phyloP scores from a whole-genome alignment of 1,139 yeast species.

The Tardiomyces blankii region DNA sequence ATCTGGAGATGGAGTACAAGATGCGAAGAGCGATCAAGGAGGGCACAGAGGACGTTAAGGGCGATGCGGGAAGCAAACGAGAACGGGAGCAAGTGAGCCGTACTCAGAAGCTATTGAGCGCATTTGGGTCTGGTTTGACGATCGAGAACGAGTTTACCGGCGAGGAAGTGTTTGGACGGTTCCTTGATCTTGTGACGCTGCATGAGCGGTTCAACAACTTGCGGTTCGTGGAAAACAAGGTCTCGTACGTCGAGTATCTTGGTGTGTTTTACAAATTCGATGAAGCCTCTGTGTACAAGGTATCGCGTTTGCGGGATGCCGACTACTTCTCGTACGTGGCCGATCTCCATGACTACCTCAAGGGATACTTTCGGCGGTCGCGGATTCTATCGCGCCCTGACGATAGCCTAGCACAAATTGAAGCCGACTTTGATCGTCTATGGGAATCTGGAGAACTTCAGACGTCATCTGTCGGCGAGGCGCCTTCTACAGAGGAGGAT shows the following conservation, averaged over 20 bases:
- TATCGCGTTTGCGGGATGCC: slow-evolving; percentile 16
- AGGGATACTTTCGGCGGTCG: slow-evolving; percentile 33
- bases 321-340: slow-evolving; percentile 36
- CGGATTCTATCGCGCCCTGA: slow-evolving; percentile 41
- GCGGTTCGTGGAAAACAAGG: slow-evolving; percentile 17
- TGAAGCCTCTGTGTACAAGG: slow-evolving; percentile 14
- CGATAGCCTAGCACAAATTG: slow-evolving; percentile 25
- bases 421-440: slow-evolving; percentile 24
- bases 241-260: slow-evolving; percentile 43
- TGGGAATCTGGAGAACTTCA: slow-evolving; percentile 17
- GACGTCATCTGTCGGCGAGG: slow-evolving; percentile 20
- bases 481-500: slow-evolving; percentile 13
- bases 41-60: background rate
- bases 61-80: slow-evolving; percentile 9
- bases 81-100: slow-evolving; percentile 11
- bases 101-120: slow-evolving; percentile 10
- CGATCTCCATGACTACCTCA: slow-evolving; percentile 36
- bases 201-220: slow-evolving; percentile 44
- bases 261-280: slow-evolving; percentile 34
- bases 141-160: slow-evolving; percentile 41
- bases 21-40: slow-evolving; percentile 12
- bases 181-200: slow-evolving; percentile 42
- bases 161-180: slow-evolving; percentile 56
- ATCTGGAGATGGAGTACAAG: slow-evolving; percentile 28
- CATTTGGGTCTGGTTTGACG: slow-evolving; percentile 39